Conservation (phyloP, 2,329 filamentous ascomycete species). For the Dothiorella sarmentorum region DNA sequence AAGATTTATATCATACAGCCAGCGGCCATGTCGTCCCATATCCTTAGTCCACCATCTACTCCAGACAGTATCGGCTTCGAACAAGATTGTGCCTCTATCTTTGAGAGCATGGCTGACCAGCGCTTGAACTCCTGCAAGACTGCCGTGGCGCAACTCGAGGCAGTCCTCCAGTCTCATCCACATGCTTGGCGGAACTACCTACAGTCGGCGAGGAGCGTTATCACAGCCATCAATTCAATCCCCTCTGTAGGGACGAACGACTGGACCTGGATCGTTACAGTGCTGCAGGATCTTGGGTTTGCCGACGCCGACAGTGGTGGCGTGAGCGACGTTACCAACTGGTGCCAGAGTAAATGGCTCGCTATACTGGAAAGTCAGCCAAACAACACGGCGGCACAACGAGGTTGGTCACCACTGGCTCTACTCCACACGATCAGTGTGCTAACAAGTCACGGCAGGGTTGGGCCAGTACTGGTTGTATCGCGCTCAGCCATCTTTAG, state of each 20-base stretch:
- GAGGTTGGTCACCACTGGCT: conserved; percentile 29
- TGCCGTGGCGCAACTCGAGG: conserved; percentile 32
- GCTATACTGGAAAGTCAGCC: conserved; percentile 44
- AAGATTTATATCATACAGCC: conserved; percentile 1
- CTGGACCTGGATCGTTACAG: conserved; percentile 38
- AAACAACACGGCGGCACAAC: conserved; percentile 42
- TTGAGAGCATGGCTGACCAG: conserved; percentile 12
- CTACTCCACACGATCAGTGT: conserved; percentile 37
- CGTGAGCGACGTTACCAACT: conserved; percentile 47
- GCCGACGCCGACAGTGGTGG: conserved; percentile 46
- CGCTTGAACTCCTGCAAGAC: conserved; percentile 17
- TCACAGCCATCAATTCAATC: conserved; percentile 38
- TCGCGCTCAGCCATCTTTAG: conserved; percentile 49
- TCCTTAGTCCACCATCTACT: conserved; percentile 5
- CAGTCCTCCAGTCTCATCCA: conserved; percentile 32
- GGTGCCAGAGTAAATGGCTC: conserved; percentile 50
- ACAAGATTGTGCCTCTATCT: not conserved
- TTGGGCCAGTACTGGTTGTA: conserved; percentile 51
- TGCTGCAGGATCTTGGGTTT: conserved; percentile 50
- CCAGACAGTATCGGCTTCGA: not conserved
- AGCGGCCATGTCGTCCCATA: conserved; percentile 6
- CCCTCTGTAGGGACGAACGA: conserved; percentile 36
- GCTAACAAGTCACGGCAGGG: conserved; percentile 43
- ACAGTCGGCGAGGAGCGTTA: conserved; percentile 37
- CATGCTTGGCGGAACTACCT: conserved; percentile 26